Evolutionary conservation across 768 basidiomycete genomes (phyloP).

Genomic region (Rhodotorula graminis): DNA sequence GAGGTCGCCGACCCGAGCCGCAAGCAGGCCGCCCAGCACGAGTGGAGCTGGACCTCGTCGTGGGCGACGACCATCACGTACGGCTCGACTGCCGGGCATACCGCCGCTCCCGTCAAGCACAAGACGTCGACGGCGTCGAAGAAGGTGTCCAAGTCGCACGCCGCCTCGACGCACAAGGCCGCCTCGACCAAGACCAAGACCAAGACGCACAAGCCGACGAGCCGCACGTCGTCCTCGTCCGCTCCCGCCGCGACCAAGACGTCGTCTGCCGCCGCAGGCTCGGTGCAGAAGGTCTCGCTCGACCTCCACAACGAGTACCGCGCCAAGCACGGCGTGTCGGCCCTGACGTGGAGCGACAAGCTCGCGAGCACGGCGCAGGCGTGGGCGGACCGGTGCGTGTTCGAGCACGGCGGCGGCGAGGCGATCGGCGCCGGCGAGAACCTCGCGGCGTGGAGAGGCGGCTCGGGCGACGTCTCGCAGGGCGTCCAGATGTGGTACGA

Average conservation of each 20-base stretch:
- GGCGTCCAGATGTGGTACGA: constrained; percentile 14
- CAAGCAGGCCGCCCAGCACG: neutral
- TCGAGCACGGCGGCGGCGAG: constrained; percentile 36
- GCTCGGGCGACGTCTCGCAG: neutral
- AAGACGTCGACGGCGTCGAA: neutral
- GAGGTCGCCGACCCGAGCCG: neutral
- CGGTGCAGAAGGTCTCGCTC: neutral
- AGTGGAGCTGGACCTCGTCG: neutral
- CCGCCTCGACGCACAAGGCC: neutral
- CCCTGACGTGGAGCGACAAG: constrained; percentile 42
- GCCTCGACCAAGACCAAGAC: neutral
- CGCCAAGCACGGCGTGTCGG: constrained; percentile 37
- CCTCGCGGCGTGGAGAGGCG: constrained; percentile 28
- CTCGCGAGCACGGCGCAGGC: constrained; percentile 42
- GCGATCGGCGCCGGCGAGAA: constrained; percentile 38
- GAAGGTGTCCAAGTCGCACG: neutral
- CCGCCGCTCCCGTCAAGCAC: neutral
- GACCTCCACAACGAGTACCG: constrained; percentile 38
- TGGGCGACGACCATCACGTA: neutral
- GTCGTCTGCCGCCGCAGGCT: neutral
- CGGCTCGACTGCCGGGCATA: neutral
- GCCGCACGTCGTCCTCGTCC: neutral
- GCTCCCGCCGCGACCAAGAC: neutral
- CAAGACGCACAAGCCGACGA: neutral
- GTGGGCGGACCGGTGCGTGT: constrained; percentile 42